Evolutionary conservation across 2,329 filamentous ascomycete genomes (phyloP).

Genomic region (Fusarium brachygibbosum): DNA sequence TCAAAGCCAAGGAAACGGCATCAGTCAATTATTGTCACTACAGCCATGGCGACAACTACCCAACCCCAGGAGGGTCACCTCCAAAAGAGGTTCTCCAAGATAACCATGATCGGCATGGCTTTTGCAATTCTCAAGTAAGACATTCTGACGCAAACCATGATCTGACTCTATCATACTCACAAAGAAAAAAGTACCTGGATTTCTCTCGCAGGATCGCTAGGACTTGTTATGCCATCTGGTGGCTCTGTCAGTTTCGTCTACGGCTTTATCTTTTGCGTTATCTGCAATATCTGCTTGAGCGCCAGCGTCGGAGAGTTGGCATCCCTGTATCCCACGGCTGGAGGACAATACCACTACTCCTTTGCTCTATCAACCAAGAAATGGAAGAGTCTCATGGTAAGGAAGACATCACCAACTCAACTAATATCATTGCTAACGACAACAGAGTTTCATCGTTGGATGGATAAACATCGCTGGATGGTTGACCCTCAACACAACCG

Average conservation of each 20-base stretch:
- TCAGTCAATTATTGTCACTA: too few relatives aligned
- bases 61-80: constrained; percentile 33
- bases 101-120: constrained; percentile 53
- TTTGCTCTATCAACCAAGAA: constrained; percentile 57
- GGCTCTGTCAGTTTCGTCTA: constrained; percentile 58
- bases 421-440: not conserved
- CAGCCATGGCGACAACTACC: constrained; percentile 16
- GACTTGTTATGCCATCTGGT: constrained; percentile 59
- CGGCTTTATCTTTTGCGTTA: constrained; percentile 53
- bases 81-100: constrained; percentile 44
- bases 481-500: constrained; percentile 60
- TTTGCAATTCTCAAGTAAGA: constrained; percentile 61
- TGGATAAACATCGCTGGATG: constrained; percentile 62
- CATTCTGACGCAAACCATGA: not conserved
- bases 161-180: constrained; percentile 1
- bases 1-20: not conserved
- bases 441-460: constrained; percentile 59
- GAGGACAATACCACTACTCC: constrained; percentile 59
- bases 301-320: constrained; percentile 42
- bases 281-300: constrained; percentile 39
- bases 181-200: constrained; percentile 47
- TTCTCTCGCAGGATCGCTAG: constrained; percentile 59
- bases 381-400: constrained; percentile 57
- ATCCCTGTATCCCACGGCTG: constrained; percentile 41
- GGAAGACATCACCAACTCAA: not conserved